These are phyloP conservation scores for Penicillium coffeae DNA, from an alignment of 495 filamentous ascomycete genomes.

Conservation along the genomic window DNA sequence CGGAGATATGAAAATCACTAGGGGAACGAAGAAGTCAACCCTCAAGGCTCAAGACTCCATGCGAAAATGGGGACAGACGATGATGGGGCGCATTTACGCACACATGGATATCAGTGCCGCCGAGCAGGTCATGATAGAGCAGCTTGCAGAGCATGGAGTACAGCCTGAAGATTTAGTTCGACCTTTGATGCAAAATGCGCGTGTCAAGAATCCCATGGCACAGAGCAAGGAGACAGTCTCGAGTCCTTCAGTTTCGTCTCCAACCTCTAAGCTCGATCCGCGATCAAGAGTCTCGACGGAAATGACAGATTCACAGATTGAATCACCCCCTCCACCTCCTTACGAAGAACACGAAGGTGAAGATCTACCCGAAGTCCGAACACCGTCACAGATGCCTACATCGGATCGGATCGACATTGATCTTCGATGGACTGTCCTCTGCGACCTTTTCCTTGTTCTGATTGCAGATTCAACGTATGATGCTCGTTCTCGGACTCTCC, in stretches of 20 bases:
- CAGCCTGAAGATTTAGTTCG: slow-evolving; percentile 76
- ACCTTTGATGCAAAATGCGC: slow-evolving; percentile 84
- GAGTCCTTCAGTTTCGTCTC: slow-evolving; percentile 25
- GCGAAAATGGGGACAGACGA: slow-evolving; percentile 96
- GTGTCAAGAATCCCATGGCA: slow-evolving; percentile 90
- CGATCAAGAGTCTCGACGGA: slow-evolving; percentile 26
- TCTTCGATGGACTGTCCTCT: slow-evolving; percentile 94
- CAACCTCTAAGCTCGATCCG: slow-evolving; percentile 24
- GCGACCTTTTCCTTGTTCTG: slow-evolving; percentile 90
- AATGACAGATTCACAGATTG: slow-evolving; percentile 28
- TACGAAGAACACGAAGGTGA: slow-evolving; percentile 69
- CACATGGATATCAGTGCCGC: slow-evolving; percentile 91
- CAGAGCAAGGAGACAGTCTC: slow-evolving; percentile 31
- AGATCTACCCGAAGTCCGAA: slow-evolving; percentile 69
- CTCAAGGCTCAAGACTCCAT: slow-evolving; percentile 67
- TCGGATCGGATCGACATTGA: slow-evolving; percentile 90
- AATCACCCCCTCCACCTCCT: slow-evolving; percentile 69
- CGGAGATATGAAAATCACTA: slow-evolving; percentile 49
- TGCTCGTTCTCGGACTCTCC: slow-evolving; percentile 75
- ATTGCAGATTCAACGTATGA: slow-evolving; percentile 96
- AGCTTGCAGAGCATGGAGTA: slow-evolving; percentile 88
- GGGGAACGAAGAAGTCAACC: slow-evolving; percentile 63
- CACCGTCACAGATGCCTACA: slow-evolving; percentile 73
- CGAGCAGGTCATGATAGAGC: slow-evolving; percentile 99
- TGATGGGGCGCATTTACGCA: slow-evolving; percentile 87